Evolutionary conservation across 2,329 filamentous ascomycete genomes (phyloP).

Genomic region (Trichoderma asperellum): DNA sequence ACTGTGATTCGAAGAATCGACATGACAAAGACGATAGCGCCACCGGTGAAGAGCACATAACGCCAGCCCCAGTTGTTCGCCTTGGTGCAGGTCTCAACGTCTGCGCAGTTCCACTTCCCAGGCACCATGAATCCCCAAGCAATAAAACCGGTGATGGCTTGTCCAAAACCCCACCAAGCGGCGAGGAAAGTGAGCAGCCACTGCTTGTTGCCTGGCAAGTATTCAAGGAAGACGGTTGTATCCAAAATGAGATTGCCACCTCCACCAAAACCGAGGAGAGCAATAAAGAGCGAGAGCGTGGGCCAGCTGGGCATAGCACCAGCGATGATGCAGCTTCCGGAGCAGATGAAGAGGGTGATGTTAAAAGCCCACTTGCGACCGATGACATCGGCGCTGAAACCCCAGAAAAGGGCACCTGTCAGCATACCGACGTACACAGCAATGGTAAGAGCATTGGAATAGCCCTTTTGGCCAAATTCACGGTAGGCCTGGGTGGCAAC

Average conservation of each 20-base stretch:
- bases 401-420: conserved; percentile 68
- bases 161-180: conserved; percentile 57
- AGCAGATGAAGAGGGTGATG: conserved; percentile 64
- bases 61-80: conserved; percentile 55
- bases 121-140: conserved; percentile 56
- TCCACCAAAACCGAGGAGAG: conserved; percentile 64
- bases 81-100: conserved; percentile 50
- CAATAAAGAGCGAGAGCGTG: conserved; percentile 65
- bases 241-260: conserved; percentile 57
- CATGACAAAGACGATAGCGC: conserved; percentile 49
- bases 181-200: conserved; percentile 53
- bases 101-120: conserved; percentile 46
- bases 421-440: conserved; percentile 62
- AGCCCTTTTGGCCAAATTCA: conserved; percentile 62
- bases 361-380: conserved; percentile 72
- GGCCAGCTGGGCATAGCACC: conserved; percentile 70
- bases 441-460: conserved; percentile 61
- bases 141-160: conserved; percentile 51
- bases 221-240: conserved; percentile 57
- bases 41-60: conserved; percentile 52
- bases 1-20: conserved; percentile 51
- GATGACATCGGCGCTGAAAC: conserved; percentile 67
- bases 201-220: conserved; percentile 52
- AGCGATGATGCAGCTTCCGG: conserved; percentile 61
- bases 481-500: conserved; percentile 60